Conservation (phyloP, 2,329 filamentous ascomycete genomes). For the Colletotrichum sublineola region DNA sequence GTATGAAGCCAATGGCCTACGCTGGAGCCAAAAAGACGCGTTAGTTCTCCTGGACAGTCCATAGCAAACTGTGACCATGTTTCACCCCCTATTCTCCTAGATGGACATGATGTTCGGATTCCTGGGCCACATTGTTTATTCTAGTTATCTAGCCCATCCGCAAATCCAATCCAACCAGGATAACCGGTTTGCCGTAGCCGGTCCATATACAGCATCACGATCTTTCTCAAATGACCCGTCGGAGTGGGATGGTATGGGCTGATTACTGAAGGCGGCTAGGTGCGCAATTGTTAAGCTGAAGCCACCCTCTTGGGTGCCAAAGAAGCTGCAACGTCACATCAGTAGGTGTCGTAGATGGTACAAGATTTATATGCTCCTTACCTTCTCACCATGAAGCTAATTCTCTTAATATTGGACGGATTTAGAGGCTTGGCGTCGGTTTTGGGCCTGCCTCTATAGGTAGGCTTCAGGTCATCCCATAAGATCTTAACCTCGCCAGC, state of each 20-base stretch:
- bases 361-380: constrained; percentile 52
- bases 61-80: background rate
- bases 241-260: constrained; percentile 17
- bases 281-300: constrained; percentile 68
- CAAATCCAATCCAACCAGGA: constrained; percentile 36
- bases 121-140: background rate
- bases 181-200: background rate
- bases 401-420: constrained; percentile 70
- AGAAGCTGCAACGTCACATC: constrained; percentile 69
- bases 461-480: constrained; percentile 77
- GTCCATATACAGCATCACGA: background rate
- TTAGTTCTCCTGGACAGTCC: background rate
- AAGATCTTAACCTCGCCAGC: constrained; percentile 64
- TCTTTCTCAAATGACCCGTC: constrained; percentile 22
- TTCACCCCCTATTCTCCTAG: background rate
- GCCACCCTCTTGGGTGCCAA: constrained; percentile 78
- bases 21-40: background rate
- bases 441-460: constrained; percentile 78
- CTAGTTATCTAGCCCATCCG: constrained; percentile 23
- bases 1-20: background rate
- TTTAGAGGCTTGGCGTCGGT: constrained; percentile 72
- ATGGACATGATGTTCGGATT: background rate
- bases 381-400: constrained; percentile 88
- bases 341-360: constrained; percentile 9
- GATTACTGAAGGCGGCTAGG: constrained; percentile 36